These are phyloP conservation scores for Butyriboletus appendiculatus DNA, from an alignment of 1,284 basidiomycete species.

Conservation along the genomic window DNA sequence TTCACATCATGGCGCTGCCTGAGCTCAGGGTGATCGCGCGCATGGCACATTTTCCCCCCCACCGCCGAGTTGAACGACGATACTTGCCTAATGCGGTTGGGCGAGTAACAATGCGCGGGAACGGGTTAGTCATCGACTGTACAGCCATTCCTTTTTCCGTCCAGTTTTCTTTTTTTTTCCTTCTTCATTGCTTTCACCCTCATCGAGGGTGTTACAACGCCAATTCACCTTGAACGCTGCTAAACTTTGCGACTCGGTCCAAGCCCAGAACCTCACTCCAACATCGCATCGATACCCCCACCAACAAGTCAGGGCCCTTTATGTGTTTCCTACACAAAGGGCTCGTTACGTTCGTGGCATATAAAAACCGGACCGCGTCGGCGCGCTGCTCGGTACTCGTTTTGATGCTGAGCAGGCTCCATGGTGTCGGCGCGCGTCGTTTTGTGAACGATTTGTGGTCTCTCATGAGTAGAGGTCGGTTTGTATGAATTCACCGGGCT, in stretches of 20 bases:
- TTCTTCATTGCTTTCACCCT: neutral
- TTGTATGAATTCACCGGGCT: slow-evolving; percentile 35
- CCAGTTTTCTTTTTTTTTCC: neutral
- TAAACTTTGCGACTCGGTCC: too few species aligned
- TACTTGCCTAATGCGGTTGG: slow-evolving; percentile 18
- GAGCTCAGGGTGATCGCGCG: too few species aligned
- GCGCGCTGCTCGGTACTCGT: slow-evolving; percentile 47
- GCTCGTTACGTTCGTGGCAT: slow-evolving; percentile 63
- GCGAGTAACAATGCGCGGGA: slow-evolving; percentile 13
- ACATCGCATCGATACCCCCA: slow-evolving; percentile 29
- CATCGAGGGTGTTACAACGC: neutral
- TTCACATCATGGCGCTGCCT: neutral
- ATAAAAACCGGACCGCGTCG: slow-evolving; percentile 36
- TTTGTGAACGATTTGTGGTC: slow-evolving; percentile 43
- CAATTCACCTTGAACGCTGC: neutral
- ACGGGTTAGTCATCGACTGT: slow-evolving; percentile 22
- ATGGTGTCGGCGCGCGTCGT: slow-evolving; percentile 37
- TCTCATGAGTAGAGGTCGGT: slow-evolving; percentile 56
- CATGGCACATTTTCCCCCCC: too few species aligned
- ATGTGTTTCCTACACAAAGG: slow-evolving; percentile 33
- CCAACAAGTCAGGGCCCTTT: slow-evolving; percentile 57
- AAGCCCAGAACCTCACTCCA: too few species aligned
- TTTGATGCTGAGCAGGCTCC: slow-evolving; percentile 45
- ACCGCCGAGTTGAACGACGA: slow-evolving; percentile 16
- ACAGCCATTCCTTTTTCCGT: slow-evolving; percentile 12